Evolutionary conservation across 106 monocot genomes (phyloP).

Genomic region (Vanilla planifolia): DNA sequence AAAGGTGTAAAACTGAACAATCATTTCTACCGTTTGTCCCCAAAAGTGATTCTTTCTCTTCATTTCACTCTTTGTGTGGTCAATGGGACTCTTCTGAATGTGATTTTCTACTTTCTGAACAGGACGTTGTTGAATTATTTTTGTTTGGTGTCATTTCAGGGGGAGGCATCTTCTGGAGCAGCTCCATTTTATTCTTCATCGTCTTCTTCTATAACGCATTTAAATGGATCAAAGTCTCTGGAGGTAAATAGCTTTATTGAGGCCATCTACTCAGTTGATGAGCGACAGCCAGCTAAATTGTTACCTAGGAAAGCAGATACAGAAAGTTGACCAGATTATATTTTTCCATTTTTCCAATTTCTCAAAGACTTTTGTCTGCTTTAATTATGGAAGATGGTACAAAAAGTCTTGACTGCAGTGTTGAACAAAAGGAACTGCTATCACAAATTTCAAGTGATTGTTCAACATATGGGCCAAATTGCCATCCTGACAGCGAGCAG

Average conservation of each 20-base stretch:
- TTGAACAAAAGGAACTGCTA: conserved; percentile 20
- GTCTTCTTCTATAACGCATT: conserved; percentile 8
- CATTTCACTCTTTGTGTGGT: neutral
- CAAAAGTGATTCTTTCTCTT: neutral
- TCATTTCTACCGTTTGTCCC: neutral
- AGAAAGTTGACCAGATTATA: conserved; percentile 45
- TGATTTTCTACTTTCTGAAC: conserved; percentile 1
- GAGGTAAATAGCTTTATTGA: conserved; percentile 11
- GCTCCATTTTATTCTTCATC: conserved; percentile 10
- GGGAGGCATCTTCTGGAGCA: conserved; percentile 12
- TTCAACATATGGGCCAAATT: conserved; percentile 19
- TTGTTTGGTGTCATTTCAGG: conserved; percentile 23
- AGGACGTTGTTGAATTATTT: neutral
- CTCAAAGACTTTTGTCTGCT: conserved; percentile 84
- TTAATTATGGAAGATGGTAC: conserved; percentile 65
- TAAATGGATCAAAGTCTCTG: conserved; percentile 11
- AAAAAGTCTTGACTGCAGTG: conserved; percentile 20
- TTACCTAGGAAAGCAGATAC: conserved; percentile 25
- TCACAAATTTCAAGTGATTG: conserved; percentile 24
- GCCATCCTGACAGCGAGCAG: conserved; percentile 16
- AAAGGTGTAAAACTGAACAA: neutral
- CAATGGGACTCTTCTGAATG: neutral
- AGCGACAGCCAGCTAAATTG: conserved; percentile 7
- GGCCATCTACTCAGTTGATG: conserved; percentile 12
- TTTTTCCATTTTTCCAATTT: conserved; percentile 75